A percentile compares a stretch with the other conserved stretches of the same genome.
Evolutionary conservation across 495 filamentous ascomycete genomes (phyloP).

Genomic region (Penicillium diatomitis): DNA sequence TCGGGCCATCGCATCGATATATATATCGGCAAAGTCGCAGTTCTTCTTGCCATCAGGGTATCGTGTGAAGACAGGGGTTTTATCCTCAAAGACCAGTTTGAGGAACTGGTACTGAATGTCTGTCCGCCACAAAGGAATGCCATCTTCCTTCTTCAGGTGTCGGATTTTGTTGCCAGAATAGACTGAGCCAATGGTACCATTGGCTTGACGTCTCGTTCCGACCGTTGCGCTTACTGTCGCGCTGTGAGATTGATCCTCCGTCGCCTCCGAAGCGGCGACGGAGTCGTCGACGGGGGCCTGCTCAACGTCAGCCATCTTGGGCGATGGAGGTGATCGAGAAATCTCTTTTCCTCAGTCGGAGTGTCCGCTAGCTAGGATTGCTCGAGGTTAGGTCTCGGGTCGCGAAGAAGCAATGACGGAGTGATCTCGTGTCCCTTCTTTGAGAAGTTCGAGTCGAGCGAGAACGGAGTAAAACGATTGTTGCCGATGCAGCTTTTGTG

Average conservation of each 20-base stretch:
- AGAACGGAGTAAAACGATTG: constrained; percentile 1
- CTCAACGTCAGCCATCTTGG: constrained; percentile 35
- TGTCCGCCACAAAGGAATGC: constrained; percentile 90
- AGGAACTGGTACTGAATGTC: constrained; percentile 98
- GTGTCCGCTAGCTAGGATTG: constrained; percentile 2
- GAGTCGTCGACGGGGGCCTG: constrained; percentile 37
- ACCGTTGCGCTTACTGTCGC: constrained; percentile 45
- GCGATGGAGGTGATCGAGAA: constrained; percentile 1
- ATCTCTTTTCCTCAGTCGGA: not conserved
- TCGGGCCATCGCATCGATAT: constrained; percentile 95
- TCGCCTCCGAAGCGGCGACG: constrained; percentile 32
- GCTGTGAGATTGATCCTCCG: constrained; percentile 39
- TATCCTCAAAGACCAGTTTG: constrained; percentile 80
- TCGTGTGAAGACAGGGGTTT: constrained; percentile 79
- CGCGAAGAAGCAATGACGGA: constrained; percentile 5
- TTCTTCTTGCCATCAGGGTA: constrained; percentile 58
- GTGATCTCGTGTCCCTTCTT: constrained; percentile 9
- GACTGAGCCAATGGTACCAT: constrained; percentile 56
- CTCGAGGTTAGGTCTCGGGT: not conserved
- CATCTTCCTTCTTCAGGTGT: constrained; percentile 96
- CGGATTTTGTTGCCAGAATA: constrained; percentile 88
- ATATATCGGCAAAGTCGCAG: constrained; percentile 88
- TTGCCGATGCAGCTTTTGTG: too few relatives aligned
- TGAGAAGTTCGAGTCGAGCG: constrained; percentile 12
- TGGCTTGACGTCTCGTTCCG: constrained; percentile 56